Conservation (phyloP, 2,329 filamentous ascomycete species). For the Onygenales sp. region DNA sequence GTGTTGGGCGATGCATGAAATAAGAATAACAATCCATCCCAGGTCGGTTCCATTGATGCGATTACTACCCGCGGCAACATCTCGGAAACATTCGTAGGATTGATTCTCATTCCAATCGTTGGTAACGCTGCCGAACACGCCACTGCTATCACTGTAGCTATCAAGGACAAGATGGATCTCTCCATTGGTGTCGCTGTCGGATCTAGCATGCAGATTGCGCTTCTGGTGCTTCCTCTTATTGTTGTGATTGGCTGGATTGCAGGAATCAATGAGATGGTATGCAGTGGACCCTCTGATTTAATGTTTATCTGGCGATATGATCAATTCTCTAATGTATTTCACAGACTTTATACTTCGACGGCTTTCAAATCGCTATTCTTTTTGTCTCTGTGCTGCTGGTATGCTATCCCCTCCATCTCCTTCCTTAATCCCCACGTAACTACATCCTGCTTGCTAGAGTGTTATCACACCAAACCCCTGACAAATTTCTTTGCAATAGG, state of each 20-base stretch:
- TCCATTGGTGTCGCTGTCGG: constrained; percentile 58
- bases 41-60: constrained; percentile 46
- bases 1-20: not conserved
- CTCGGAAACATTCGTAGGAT: constrained; percentile 52
- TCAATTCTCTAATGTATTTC: constrained; percentile 7
- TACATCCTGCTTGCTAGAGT: not conserved
- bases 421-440: not conserved
- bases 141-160: constrained; percentile 51
- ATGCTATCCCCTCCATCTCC: constrained; percentile 6
- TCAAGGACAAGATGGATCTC: constrained; percentile 62
- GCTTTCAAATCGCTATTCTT: constrained; percentile 67
- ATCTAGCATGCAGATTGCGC: constrained; percentile 55
- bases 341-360: constrained; percentile 69
- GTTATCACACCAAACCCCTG: not conserved
- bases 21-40: not conserved
- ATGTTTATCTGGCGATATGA: not conserved
- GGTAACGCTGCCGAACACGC: constrained; percentile 59
- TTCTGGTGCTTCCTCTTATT: constrained; percentile 51
- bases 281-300: not conserved
- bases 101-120: constrained; percentile 57
- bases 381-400: constrained; percentile 46
- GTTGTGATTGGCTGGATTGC: constrained; percentile 54
- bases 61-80: constrained; percentile 41
- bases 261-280: constrained; percentile 48
- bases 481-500: constrained; percentile 27